These are phyloP conservation scores for Metroxylon sagu DNA, from an alignment of 176 grass and related monocot genomes.

Conservation along the genomic window DNA sequence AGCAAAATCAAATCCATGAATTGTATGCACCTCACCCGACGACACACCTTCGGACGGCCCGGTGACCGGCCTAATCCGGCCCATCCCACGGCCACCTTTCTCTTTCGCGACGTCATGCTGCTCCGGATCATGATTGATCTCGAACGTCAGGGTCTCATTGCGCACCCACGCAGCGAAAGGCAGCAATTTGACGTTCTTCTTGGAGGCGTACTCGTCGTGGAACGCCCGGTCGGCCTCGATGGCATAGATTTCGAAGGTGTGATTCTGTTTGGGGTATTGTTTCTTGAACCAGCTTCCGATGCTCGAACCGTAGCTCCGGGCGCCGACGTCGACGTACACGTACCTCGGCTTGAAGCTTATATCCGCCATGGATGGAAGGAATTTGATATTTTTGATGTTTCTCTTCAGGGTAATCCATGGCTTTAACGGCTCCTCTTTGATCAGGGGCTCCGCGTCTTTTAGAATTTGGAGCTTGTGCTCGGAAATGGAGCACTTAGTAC, in stretches of 20 bases:
- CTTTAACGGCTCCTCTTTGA: conserved; percentile 48
- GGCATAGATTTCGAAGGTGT: conserved; percentile 62
- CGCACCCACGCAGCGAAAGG: conserved; percentile 70
- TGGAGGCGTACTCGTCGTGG: conserved; percentile 48
- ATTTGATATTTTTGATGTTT: conserved; percentile 57
- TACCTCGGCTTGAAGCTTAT: conserved; percentile 60
- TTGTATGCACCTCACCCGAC: conserved; percentile 23
- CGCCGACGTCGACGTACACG: conserved; percentile 63
- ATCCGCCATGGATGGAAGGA: conserved; percentile 42
- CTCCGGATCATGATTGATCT: conserved; percentile 44
- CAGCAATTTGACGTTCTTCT: conserved; percentile 47
- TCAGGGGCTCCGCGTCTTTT: conserved; percentile 43
- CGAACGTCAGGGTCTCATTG: conserved; percentile 66
- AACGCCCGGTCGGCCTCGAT: conserved; percentile 64
- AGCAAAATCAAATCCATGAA: conserved; percentile 64
- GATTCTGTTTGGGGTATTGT: conserved; percentile 80
- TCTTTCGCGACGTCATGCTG: conserved; percentile 35
- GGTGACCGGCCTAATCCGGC: conserved; percentile 35
- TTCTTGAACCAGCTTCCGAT: conserved; percentile 77
- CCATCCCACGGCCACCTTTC: conserved; percentile 42
- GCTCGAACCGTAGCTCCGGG: conserved; percentile 64
- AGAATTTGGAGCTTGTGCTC: conserved; percentile 42
- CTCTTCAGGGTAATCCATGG: conserved; percentile 62
- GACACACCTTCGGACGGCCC: conserved; percentile 1
- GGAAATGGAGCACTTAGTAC: conserved; percentile 20